These are phyloP conservation scores for Boletus rubroflammeus DNA, from an alignment of 768 basidiomycete species.

Conservation along the genomic window DNA sequence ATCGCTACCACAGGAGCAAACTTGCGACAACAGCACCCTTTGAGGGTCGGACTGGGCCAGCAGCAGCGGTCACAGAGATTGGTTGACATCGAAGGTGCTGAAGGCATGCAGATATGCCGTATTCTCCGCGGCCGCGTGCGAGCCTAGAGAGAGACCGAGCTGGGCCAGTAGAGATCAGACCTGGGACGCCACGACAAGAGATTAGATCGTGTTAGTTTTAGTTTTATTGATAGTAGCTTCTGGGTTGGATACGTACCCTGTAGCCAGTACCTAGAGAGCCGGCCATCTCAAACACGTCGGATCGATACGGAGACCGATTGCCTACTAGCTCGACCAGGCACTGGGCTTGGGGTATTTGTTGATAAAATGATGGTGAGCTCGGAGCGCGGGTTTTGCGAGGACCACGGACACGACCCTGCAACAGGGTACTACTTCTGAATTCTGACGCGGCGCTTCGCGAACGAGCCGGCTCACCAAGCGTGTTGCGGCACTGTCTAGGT, in stretches of 20 bases:
- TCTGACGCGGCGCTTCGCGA: slow-evolving; percentile 1
- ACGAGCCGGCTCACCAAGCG: slow-evolving; percentile 1
- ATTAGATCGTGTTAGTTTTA: neutral
- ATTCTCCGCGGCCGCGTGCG: neutral
- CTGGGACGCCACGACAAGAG: neutral
- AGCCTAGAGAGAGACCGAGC: neutral
- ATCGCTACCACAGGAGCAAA: neutral
- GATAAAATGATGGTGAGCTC: neutral
- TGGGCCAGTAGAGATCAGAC: neutral
- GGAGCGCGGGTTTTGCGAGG: neutral
- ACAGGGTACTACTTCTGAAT: neutral
- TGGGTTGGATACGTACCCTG: neutral
- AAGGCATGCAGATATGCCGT: neutral
- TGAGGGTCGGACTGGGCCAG: neutral
- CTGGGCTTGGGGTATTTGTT: neutral
- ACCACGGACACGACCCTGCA: neutral
- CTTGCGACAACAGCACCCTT: slow-evolving; percentile 9
- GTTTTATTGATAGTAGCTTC: neutral
- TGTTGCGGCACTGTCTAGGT: slow-evolving; percentile 1
- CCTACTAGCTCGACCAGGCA: neutral
- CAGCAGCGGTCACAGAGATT: neutral
- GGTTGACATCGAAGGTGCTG: neutral
- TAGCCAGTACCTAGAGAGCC: neutral
- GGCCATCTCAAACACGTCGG: neutral
- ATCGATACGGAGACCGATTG: neutral